phyloP scores from a whole-genome alignment of 202 grass and related monocot genomes.

The Carex arenaria region DNA sequence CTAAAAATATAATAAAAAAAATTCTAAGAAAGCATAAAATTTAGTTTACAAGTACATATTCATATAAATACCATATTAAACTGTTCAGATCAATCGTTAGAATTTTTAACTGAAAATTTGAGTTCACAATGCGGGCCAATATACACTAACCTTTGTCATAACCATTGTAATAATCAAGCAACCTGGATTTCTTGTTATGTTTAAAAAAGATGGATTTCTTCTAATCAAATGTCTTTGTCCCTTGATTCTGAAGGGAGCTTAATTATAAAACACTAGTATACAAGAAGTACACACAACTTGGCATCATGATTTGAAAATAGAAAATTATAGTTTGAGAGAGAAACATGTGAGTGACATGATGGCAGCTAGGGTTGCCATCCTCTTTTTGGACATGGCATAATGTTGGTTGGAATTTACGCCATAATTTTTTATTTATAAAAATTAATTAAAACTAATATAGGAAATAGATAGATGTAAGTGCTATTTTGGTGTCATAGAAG shows the following conservation, averaged over 20 bases:
- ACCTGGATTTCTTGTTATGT: not conserved
- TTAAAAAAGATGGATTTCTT: not conserved
- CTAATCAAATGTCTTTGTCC: conserved; percentile 14
- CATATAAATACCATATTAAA: no score
- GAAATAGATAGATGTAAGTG: no score
- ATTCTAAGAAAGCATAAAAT: no score
- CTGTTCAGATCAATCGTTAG: no score
- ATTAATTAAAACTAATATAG: no score
- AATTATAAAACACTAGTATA: conserved; percentile 5
- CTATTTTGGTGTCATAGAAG: no score
- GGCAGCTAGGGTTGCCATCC: not conserved
- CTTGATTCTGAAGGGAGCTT: conserved; percentile 8
- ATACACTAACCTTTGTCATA: not conserved
- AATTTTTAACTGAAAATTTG: no score
- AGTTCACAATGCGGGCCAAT: no score
- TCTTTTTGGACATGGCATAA: conserved; percentile 19
- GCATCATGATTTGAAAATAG: not conserved
- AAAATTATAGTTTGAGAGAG: not conserved
- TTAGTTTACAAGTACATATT: no score
- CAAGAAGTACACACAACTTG: not conserved
- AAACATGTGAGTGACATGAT: not conserved
- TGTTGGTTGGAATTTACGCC: conserved; percentile 15
- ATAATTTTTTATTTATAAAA: not conserved
- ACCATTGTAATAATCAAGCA: not conserved
- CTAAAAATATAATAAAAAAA: no score